Conservation (phyloP, 352 stramenopile species). For the Phytopythium ostracodes region DNA sequence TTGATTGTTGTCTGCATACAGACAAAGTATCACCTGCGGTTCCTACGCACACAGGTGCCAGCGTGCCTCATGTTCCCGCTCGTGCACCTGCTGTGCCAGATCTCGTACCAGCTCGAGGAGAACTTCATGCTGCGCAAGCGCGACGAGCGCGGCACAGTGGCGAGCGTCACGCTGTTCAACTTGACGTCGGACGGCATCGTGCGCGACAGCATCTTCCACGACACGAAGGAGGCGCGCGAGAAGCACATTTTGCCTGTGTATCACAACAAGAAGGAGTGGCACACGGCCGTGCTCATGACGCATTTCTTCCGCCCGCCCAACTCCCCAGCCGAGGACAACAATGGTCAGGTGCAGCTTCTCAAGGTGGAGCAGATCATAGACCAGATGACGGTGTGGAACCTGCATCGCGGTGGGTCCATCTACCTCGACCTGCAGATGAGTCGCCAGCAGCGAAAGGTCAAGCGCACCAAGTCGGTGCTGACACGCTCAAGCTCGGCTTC, state of each 20-base stretch:
- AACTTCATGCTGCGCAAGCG: conserved; percentile 77
- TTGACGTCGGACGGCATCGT: conserved; percentile 85
- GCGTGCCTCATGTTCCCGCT: conserved; percentile 80
- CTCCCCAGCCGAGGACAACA: conserved; percentile 61
- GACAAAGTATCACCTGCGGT: conserved; percentile 85
- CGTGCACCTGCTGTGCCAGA: conserved; percentile 81
- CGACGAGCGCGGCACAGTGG: conserved; percentile 74
- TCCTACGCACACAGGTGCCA: conserved; percentile 75
- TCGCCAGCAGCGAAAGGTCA: conserved; percentile 81
- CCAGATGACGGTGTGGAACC: conserved; percentile 82
- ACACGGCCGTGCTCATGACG: conserved; percentile 79
- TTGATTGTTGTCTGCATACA: conserved; percentile 14
- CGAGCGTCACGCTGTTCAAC: conserved; percentile 82
- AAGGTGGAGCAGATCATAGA: conserved; percentile 88
- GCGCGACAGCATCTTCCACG: conserved; percentile 82
- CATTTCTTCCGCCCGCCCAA: conserved; percentile 78
- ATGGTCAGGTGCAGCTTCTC: conserved; percentile 77
- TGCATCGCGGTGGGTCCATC: conserved; percentile 80
- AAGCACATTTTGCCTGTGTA: conserved; percentile 83
- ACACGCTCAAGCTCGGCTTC: conserved; percentile 7
- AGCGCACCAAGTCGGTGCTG: conserved; percentile 39
- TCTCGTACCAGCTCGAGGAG: conserved; percentile 87
- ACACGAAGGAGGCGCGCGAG: conserved; percentile 82
- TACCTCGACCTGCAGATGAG: conserved; percentile 88
- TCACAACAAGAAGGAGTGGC: conserved; percentile 80